Evolutionary conservation across 148 eudicot species (phyloP).

Genomic region (Euryodendron excelsum): DNA sequence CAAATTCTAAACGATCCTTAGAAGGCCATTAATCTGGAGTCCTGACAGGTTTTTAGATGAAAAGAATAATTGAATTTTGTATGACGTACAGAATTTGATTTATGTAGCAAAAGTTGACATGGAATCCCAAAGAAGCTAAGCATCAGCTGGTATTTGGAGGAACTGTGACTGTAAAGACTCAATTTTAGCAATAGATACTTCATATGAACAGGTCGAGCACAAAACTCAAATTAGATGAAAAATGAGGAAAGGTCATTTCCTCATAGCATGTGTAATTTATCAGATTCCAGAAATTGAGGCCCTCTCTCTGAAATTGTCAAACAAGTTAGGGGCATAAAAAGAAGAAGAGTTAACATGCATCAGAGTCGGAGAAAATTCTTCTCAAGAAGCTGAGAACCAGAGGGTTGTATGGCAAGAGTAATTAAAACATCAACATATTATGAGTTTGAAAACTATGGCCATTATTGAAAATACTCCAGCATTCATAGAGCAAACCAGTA

Average conservation of each 20-base stretch:
- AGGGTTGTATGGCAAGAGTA: conserved; percentile 17
- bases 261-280: neutral
- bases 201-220: neutral
- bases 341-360: neutral
- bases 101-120: neutral
- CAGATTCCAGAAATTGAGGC: conserved; percentile 1
- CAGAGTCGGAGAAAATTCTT: conserved; percentile 6
- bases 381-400: neutral
- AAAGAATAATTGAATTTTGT: neutral
- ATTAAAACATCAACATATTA: conserved; percentile 12
- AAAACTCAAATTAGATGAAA: neutral
- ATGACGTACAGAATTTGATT: neutral
- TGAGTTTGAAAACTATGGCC: conserved; percentile 8
- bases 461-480: conserved; percentile 19
- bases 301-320: neutral
- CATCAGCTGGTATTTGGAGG: neutral
- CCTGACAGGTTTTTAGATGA: neutral
- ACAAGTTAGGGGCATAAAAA: conserved; percentile 12
- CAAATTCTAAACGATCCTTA: neutral
- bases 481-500: conserved; percentile 24
- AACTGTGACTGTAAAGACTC: neutral
- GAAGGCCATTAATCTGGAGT: neutral
- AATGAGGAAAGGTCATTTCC: neutral
- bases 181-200: neutral
- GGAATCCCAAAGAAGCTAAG: neutral